These are phyloP conservation scores for Glycine tomentella DNA, from an alignment of 306 rosid species.

Conservation along the genomic window DNA sequence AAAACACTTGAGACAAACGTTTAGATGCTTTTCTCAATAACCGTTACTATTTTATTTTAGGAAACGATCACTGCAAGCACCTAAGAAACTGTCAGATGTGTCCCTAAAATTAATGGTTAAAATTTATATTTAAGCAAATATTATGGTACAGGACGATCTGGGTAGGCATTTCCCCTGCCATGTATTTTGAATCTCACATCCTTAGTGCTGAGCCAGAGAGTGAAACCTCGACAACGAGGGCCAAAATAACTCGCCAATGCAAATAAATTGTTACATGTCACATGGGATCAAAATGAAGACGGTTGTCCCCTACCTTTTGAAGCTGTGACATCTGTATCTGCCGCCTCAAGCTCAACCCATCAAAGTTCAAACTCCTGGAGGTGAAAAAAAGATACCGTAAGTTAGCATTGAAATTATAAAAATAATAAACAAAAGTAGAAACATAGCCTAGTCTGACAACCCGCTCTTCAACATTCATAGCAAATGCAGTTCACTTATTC, in stretches of 20 bases:
- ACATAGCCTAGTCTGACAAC: background rate
- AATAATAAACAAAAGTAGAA: background rate
- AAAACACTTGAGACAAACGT: background rate
- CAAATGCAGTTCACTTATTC: background rate
- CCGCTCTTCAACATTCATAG: background rate
- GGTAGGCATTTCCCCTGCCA: conserved; percentile 1
- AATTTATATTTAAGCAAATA: conserved; percentile 43
- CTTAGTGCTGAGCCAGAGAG: conserved; percentile 15
- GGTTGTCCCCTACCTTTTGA: conserved; percentile 26
- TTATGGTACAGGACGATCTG: conserved; percentile 46
- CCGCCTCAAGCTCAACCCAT: conserved; percentile 25
- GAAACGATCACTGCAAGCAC: background rate
- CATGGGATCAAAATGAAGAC: conserved; percentile 44
- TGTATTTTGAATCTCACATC: conserved; percentile 31
- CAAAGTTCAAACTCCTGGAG: conserved; percentile 44
- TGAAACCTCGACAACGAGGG: conserved; percentile 44
- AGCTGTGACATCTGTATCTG: too few species aligned
- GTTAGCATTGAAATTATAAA: conserved; percentile 31
- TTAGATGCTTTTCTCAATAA: background rate
- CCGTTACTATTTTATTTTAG: conserved; percentile 14
- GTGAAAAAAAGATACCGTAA: conserved; percentile 29
- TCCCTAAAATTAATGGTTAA: conserved; percentile 37
- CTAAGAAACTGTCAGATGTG: background rate
- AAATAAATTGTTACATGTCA: conserved; percentile 39
- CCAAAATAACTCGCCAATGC: background rate